These are phyloP conservation scores for Mallotus repandus DNA, from an alignment of 441 rosid species.

Conservation along the genomic window DNA sequence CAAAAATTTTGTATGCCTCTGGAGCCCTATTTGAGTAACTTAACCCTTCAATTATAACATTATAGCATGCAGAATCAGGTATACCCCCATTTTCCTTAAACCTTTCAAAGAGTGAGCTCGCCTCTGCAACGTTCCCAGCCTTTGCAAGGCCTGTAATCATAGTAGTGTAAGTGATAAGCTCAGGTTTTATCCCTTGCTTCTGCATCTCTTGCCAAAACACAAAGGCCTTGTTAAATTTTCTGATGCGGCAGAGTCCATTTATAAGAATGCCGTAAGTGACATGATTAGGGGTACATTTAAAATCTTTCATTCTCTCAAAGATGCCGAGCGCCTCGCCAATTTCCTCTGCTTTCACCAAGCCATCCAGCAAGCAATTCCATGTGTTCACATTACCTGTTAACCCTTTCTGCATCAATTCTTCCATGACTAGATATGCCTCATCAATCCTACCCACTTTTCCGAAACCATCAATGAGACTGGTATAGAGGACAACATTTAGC, in stretches of 20 bases:
- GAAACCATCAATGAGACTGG: conserved; percentile 91
- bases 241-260: conserved; percentile 78
- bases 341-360: conserved; percentile 88
- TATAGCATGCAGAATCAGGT: conserved; percentile 77
- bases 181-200: conserved; percentile 70
- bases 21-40: conserved; percentile 68
- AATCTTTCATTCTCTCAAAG: conserved; percentile 80
- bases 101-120: conserved; percentile 63
- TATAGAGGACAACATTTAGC: conserved; percentile 71
- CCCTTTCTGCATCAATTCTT: conserved; percentile 91
- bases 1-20: conserved; percentile 71
- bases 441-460: conserved; percentile 95
- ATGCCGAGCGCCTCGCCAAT: conserved; percentile 79
- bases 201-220: conserved; percentile 99
- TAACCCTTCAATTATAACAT: conserved; percentile 81
- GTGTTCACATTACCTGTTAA: conserved; percentile 73
- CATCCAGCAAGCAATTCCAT: conserved; percentile 97
- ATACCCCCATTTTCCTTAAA: conserved; percentile 63
- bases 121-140: conserved; percentile 81
- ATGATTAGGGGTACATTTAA: conserved; percentile 68
- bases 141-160: conserved; percentile 92
- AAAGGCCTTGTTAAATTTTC: conserved; percentile 94
- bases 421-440: conserved; percentile 91
- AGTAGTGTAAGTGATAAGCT: conserved; percentile 67
- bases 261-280: conserved; percentile 77